Evolutionary conservation across 169 alveolate genomes (phyloP).

Genomic region (Plasmodium reichenowi): DNA sequence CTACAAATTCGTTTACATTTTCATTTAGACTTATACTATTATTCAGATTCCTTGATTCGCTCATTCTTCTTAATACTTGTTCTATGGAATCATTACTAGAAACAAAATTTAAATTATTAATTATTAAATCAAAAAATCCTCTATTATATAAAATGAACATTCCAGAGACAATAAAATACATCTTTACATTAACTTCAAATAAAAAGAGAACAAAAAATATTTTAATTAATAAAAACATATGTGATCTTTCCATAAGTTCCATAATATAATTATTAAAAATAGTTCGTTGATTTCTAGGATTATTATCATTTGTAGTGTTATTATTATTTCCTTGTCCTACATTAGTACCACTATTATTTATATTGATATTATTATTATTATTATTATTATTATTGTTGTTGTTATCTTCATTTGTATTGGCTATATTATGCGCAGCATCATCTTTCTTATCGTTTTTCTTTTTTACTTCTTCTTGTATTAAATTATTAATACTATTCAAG

Average conservation of each 20-base stretch:
- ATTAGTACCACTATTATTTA: background rate
- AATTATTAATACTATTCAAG: slow-evolving; percentile 15
- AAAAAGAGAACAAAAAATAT: slow-evolving; percentile 69
- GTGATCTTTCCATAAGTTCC: slow-evolving; percentile 48
- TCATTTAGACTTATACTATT: background rate
- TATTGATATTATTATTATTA: background rate
- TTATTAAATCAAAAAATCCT: slow-evolving; percentile 59
- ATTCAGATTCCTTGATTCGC: slow-evolving; percentile 55
- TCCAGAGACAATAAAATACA: slow-evolving; percentile 53
- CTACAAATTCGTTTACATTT: no score
- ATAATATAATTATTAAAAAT: slow-evolving; percentile 43
- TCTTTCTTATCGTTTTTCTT: slow-evolving; percentile 22
- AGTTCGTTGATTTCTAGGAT: slow-evolving; percentile 26
- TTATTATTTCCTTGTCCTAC: background rate
- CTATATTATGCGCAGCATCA: background rate
- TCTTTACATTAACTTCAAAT: slow-evolving; percentile 53
- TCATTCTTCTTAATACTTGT: slow-evolving; percentile 67
- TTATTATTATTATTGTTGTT: background rate
- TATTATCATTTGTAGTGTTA: slow-evolving; percentile 2
- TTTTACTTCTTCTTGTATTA: slow-evolving; percentile 11
- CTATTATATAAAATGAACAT: slow-evolving; percentile 57
- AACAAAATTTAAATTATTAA: slow-evolving; percentile 48
- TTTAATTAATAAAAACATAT: slow-evolving; percentile 45
- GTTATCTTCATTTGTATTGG: background rate
- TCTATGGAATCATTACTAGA: slow-evolving; percentile 68